Base-by-base conservation (phyloP, 352 stramenopile genomes). In the Pythium apleroticum region DNA sequence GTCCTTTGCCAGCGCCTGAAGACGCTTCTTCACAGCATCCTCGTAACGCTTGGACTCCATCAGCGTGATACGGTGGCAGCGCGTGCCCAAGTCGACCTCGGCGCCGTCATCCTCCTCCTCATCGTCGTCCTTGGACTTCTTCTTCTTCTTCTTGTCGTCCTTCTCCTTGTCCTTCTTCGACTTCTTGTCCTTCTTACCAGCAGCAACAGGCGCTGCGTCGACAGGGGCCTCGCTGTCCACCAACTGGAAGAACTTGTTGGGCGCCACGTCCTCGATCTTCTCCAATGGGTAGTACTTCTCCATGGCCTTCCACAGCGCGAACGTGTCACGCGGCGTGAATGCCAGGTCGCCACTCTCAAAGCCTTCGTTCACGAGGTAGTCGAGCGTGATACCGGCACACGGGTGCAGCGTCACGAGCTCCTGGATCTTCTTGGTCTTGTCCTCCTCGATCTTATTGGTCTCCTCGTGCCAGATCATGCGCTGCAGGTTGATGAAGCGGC, bases 31-130 rank as follows among this genome's bases (percentile, higher is more conserved):
- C 68, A 99, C 83, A 52, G 89, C 86, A 52, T 97, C 93, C 78
- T 99, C 97, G 77, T 99, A 99, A 52, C 97, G 89, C 77, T 99
- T 99, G 17, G 96, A 98, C 75, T 98, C 90, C 74, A 98, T 95
- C 24, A 99, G 76, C 30, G 97, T 99, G 70, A 99, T 99, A 60
- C 97, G 93, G 66, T 98, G 80, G 41, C 75, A 87, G 48, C 83
- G 75, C 48, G 93, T 90, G 39, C 84, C 84, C 14, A 92, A 72
- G 45, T 92, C 80, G 6, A 90, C 72, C 56, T 90, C 78, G 6
- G 61, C 79, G 14, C 80, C 76, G 28, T 97, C 82, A 1, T 89
- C 81, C 3, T 93, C 84, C 6, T 90, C 81, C 17, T 81, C 81
- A 7, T 69, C 74, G 22, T 86, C 80, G 63, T 86, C 81, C 45